Conservation (phyloP, 208 protist genomes). For the Acanthamoeba royreba region DNA sequence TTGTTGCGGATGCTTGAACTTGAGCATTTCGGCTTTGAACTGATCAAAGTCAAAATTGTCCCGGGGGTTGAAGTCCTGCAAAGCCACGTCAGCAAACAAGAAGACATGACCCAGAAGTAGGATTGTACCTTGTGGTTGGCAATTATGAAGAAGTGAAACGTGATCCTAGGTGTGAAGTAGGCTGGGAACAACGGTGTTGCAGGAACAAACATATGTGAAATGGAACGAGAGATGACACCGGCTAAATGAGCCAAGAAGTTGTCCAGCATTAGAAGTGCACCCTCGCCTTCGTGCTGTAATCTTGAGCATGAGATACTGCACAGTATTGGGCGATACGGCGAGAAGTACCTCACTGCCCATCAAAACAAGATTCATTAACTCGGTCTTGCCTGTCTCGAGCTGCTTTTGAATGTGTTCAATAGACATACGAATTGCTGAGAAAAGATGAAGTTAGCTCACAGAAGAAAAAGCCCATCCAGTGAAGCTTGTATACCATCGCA, state of each 20-base stretch:
- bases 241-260: neutral
- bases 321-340: neutral
- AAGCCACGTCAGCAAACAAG: neutral
- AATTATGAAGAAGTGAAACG: conserved; percentile 27
- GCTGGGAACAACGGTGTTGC: neutral
- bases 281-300: neutral
- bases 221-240: neutral
- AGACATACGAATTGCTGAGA: neutral
- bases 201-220: neutral
- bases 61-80: neutral
- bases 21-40: neutral
- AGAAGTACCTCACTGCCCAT: neutral
- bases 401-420: neutral
- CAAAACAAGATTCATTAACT: neutral
- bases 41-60: neutral
- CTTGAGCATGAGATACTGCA: neutral
- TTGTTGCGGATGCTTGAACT: conserved; percentile 23
- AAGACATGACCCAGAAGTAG: neutral
- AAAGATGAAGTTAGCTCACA: too few relatives aligned
- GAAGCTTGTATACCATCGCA: too few relatives aligned
- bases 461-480: too few relatives aligned
- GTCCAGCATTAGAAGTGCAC: neutral
- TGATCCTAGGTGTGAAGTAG: neutral
- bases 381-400: neutral
- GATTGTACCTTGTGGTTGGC: neutral